These are phyloP conservation scores for Sequoiadendron giganteum DNA, from an alignment of 75 land plant species.

Conservation along the genomic window DNA sequence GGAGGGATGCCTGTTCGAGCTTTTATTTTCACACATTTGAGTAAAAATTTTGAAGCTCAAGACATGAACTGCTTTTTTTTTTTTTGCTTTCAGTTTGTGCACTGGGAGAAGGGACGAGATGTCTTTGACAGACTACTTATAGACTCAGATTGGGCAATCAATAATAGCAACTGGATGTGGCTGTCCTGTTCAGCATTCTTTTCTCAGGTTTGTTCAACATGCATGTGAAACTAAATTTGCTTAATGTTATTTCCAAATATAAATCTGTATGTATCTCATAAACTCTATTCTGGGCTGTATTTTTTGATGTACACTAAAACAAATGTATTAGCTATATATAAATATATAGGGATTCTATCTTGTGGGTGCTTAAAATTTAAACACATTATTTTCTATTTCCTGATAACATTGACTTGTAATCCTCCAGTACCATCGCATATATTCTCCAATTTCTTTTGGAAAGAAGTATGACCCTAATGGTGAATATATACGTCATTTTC, in stretches of 20 bases:
- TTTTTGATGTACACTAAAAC: not conserved
- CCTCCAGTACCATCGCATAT: constrained; percentile 64
- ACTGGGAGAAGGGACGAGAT: constrained; percentile 98
- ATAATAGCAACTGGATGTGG: constrained; percentile 98
- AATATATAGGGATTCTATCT: not conserved
- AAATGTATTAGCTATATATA: not conserved
- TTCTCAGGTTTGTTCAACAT: constrained; percentile 54
- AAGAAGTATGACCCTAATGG: constrained; percentile 93
- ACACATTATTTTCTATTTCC: not conserved
- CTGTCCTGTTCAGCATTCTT: constrained; percentile 95
- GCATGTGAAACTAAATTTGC: not conserved
- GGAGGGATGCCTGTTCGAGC: not conserved
- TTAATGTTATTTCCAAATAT: not conserved
- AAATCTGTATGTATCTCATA: not conserved
- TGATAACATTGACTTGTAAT: constrained; percentile 9
- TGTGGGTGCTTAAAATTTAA: not conserved
- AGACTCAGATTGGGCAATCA: constrained; percentile 93
- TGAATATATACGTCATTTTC: constrained; percentile 71
- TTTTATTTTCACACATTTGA: not conserved
- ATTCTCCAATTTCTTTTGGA: constrained; percentile 90
- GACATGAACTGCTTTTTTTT: not conserved
- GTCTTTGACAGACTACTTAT: constrained; percentile 93
- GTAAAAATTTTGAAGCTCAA: not conserved
- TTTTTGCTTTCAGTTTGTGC: constrained; percentile 58
- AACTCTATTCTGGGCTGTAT: not conserved